These are phyloP conservation scores for Theileria parva DNA, from an alignment of 169 alveolate species.

Conservation along the genomic window DNA sequence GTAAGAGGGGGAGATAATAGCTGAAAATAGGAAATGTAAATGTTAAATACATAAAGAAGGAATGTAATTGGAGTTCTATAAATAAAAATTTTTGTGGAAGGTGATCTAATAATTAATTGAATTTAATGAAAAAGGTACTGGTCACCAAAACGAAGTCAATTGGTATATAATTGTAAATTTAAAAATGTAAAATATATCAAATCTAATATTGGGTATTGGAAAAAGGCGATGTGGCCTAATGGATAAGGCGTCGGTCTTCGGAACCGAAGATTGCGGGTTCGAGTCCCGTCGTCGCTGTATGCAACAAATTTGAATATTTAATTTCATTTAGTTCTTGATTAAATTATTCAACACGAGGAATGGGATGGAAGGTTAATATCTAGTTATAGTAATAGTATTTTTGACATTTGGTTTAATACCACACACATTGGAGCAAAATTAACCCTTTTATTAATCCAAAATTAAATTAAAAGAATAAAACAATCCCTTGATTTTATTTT, in stretches of 20 bases:
- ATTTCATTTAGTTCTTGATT: neutral
- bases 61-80: neutral
- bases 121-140: neutral
- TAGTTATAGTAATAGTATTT: neutral
- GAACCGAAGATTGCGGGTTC: conserved; percentile 98
- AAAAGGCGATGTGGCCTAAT: conserved; percentile 95
- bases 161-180: neutral
- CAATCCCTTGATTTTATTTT: too few relatives aligned
- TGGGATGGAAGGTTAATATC: neutral
- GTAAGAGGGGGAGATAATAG: neutral
- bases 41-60: conserved; percentile 1
- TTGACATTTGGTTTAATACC: neutral
- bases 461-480: neutral
- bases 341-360: neutral
- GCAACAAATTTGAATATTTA: neutral
- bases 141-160: neutral
- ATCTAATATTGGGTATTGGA: neutral
- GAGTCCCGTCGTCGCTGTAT: conserved; percentile 92
- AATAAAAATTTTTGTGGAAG: neutral
- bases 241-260: conserved; percentile 98
- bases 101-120: neutral
- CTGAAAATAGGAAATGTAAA: neutral
- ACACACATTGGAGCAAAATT: neutral
- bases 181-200: neutral
- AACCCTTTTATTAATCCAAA: too few relatives aligned